phyloP scores from a whole-genome alignment of 495 filamentous ascomycete genomes.

The Talaromyces liani region DNA sequence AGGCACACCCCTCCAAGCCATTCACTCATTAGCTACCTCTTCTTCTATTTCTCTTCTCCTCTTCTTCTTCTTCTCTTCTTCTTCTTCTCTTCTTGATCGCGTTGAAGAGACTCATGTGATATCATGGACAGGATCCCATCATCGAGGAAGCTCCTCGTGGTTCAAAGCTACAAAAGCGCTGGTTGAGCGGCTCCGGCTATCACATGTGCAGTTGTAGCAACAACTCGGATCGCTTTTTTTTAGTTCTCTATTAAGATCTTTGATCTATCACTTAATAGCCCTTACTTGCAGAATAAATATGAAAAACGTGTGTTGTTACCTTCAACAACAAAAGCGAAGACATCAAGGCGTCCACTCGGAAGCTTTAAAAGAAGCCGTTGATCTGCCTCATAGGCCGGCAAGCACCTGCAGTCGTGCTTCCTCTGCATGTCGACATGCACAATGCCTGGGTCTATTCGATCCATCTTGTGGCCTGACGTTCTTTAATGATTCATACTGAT shows the following conservation, averaged over 20 bases:
- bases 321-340: not conserved
- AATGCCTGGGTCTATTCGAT: not conserved
- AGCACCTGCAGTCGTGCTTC: not conserved
- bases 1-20: constrained; percentile 34
- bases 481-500: not conserved
- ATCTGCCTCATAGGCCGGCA: not conserved
- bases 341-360: constrained; percentile 4
- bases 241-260: not conserved
- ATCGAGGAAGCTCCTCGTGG: not conserved
- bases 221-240: not conserved
- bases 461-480: not conserved
- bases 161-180: not conserved
- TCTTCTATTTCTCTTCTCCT: not conserved
- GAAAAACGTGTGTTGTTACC: not conserved
- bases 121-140: too few relatives aligned
- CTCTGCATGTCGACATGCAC: not conserved
- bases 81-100: not conserved
- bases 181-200: not conserved
- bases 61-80: too few relatives aligned
- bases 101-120: too few relatives aligned
- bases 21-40: constrained; percentile 20
- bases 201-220: not conserved
- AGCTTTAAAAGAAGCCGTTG: constrained; percentile 1
- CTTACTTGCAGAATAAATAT: not conserved
- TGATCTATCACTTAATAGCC: not conserved